These are phyloP conservation scores for Phytopythium litorale DNA, from an alignment of 352 stramenopile species.

Conservation along the genomic window DNA sequence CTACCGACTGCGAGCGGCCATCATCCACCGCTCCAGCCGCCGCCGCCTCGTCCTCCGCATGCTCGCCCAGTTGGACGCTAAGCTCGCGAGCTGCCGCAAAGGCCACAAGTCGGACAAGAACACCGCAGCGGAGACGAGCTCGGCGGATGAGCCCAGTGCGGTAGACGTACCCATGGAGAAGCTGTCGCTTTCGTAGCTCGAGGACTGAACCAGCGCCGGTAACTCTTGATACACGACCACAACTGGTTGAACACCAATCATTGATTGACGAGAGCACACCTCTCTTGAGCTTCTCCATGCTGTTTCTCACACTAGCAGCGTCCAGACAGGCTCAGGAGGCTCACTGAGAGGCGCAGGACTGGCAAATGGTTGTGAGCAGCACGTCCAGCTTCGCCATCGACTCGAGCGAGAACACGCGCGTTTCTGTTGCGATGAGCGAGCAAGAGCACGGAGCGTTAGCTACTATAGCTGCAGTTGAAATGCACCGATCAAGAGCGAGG, in stretches of 20 bases:
- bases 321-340: background rate
- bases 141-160: background rate
- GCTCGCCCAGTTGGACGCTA: constrained; percentile 33
- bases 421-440: constrained; percentile 32
- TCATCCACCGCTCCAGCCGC: constrained; percentile 44
- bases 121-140: background rate
- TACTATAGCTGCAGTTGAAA: background rate
- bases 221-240: background rate
- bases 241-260: background rate
- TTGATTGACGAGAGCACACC: background rate
- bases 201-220: background rate
- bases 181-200: background rate
- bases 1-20: constrained; percentile 29
- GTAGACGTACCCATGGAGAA: background rate
- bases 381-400: constrained; percentile 45
- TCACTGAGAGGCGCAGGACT: constrained; percentile 27
- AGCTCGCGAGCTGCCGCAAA: constrained; percentile 11
- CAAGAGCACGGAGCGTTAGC: background rate
- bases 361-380: constrained; percentile 39
- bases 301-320: too few relatives aligned
- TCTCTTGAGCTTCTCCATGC: background rate
- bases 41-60: constrained; percentile 36
- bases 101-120: background rate
- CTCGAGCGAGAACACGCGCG: constrained; percentile 63
- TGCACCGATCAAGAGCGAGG: background rate